Evolutionary conservation across 73 alveolate genomes (phyloP).

Genomic region (Urostyla sp.): DNA sequence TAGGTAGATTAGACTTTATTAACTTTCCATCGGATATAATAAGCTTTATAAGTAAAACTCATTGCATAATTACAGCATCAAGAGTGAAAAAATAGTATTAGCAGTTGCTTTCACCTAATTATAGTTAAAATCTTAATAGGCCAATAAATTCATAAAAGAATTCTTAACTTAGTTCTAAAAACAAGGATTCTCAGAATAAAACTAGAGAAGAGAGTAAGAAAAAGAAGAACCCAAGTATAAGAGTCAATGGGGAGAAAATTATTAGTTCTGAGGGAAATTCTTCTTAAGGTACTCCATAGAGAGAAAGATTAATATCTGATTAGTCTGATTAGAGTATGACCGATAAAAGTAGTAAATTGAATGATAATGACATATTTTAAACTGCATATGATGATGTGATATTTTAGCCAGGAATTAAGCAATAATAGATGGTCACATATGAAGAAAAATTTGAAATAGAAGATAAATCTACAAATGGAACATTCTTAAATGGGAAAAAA

Average conservation of each 20-base stretch:
- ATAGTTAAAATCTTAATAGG: not conserved
- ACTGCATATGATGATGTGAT: no score
- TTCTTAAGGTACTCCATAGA: no score
- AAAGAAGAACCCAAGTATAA: slow-evolving; percentile 10
- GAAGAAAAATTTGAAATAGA: slow-evolving; percentile 4
- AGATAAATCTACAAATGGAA: slow-evolving; percentile 48
- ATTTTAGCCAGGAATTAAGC: not conserved
- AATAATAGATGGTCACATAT: not conserved
- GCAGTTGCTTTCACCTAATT: not conserved
- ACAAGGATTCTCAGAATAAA: not conserved
- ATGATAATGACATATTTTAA: slow-evolving; percentile 5
- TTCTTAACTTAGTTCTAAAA: not conserved
- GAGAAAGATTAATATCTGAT: no score
- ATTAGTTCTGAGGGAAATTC: slow-evolving; percentile 15
- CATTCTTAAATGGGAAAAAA: slow-evolving; percentile 26
- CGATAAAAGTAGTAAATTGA: not conserved
- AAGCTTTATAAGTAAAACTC: not conserved
- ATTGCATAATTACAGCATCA: not conserved
- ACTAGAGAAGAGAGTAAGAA: not conserved
- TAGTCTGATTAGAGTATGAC: no score
- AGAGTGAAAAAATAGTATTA: not conserved
- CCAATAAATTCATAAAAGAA: not conserved
- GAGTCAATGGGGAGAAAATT: slow-evolving; percentile 25
- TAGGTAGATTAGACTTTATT: not conserved
- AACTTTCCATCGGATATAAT: not conserved